Evolutionary conservation across 805 yeast species (phyloP), one percentile per base, ranked within the genome.

Genomic region (Saccharomycopsis fibuligera): DNA sequence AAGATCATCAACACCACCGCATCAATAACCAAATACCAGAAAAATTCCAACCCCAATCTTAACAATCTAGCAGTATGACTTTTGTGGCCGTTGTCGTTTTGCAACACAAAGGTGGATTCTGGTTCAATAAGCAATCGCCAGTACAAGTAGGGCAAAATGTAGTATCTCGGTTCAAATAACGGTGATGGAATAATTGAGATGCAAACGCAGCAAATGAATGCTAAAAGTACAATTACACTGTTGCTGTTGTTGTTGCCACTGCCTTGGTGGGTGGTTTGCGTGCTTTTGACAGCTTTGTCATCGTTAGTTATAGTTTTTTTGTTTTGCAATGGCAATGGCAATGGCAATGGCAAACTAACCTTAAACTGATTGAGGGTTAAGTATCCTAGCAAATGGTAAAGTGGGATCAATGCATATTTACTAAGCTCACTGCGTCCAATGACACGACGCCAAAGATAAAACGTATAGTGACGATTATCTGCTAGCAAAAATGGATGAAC

Each of bases 391-490:
- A 83, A 82, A 64, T 87, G 95, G 61, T 90, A 89, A 0, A 80
- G 63, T 3, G 95, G 89, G 0, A 82, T 70, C 54, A 81, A 61
- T 4, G 78, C 56, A 49, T 73, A 68, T 46, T 76, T 68, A 17
- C 78, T 69, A 48, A 74, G 71, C 49, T 72, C 62, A 30, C 64
- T 68, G 21, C 70, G 66, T 56, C 76, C 66, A 40, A 91, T 74
- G 24, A 93, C 58, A 50, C 75, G 76, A 49, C 80, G 77, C 77
- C 86, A 86, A 33, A 93, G 66, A 64, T 93, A 93, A 62, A 93
- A 93, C 0, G 96, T 81, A 62, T 81, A 88, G 64, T 93, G 99
- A 58, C 99, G 77, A 67, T 93, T 93, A 63, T 93, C 99, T 0
- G 98, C 95, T 39, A 91, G 70, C 35, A 93, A 64, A 63, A 91